Evolutionary conservation across 148 eudicot species (phyloP).

Genomic region (Rhododendron henanense): DNA sequence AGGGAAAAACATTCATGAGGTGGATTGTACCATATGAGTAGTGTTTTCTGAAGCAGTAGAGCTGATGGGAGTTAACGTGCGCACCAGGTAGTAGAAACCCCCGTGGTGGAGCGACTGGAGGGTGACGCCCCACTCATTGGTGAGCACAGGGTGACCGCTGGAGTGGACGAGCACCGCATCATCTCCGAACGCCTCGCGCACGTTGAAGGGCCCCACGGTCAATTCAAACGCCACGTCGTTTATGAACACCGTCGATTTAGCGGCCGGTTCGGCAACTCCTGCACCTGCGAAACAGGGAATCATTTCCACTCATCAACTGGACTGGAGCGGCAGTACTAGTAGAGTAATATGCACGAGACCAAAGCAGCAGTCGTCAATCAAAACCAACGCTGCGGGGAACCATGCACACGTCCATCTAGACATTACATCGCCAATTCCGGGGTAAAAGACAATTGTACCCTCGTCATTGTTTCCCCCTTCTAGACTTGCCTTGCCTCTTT

Average conservation of each 20-base stretch:
- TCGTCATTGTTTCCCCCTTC: background rate
- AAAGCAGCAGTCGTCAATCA: constrained; percentile 45
- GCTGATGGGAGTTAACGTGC: constrained; percentile 32
- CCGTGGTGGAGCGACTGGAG: constrained; percentile 73
- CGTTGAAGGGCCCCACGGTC: constrained; percentile 51
- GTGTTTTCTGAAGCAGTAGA: constrained; percentile 22
- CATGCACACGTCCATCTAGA: constrained; percentile 70
- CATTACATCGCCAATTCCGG: constrained; percentile 11
- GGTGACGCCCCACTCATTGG: constrained; percentile 85
- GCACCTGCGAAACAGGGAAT: constrained; percentile 21
- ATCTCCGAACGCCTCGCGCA: constrained; percentile 75
- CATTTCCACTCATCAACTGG: background rate
- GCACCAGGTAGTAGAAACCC: constrained; percentile 64
- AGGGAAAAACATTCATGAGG: background rate
- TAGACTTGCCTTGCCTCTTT: too few species aligned
- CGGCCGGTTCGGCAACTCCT: constrained; percentile 35
- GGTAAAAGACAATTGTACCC: constrained; percentile 24
- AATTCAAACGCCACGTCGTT: constrained; percentile 76
- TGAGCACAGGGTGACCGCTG: constrained; percentile 62
- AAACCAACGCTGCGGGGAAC: constrained; percentile 1
- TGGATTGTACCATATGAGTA: constrained; percentile 24
- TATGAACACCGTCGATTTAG: constrained; percentile 66
- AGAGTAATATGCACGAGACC: constrained; percentile 4
- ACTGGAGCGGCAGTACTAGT: too few species aligned
- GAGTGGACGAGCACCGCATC: constrained; percentile 62